Evolutionary conservation across 192 early-diverging fungal genomes (phyloP), one percentile per base, ranked within the genome.

Genomic region (Coemansia javaensis): DNA sequence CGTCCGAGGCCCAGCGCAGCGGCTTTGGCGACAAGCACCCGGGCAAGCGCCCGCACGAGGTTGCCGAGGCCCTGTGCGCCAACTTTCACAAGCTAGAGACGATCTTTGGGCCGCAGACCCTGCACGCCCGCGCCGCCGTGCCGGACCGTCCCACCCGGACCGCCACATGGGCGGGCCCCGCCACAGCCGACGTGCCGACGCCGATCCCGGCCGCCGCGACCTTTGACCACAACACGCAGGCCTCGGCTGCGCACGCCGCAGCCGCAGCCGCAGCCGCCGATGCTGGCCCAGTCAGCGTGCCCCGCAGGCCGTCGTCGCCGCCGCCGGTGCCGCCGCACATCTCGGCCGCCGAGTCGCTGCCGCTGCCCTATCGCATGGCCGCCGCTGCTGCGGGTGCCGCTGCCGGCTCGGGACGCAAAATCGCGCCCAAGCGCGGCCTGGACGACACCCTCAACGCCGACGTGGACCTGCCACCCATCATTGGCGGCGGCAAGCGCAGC

Each of bases 391-490:
- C n/a, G n/a, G n/a, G n/a, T n/a, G n/a, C n/a, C n/a, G n/a, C n/a
- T n/a, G n/a, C n/a, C 8, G 24, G 15, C 6, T 41, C 42, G 16
- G 32, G 47, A 2, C 63, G 70, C 53, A 73, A 66, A 25, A 61
- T 73, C 7, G 70, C 70, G 14, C 70, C 70, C 15, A 73, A 73
- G 50, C 70, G 70, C 27, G 70, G 57, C 5, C 22, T 15, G n/a
- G 54, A 44, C 2, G 53, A 25, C n/a, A 21, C 16, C 37, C 53
- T 54, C 10, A 32, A 21, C 13, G 40, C 24, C 13, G 48, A 50
- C 22, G 30, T 22, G 5, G 66, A 68, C 6, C 38, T 21, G 2
- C 63, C 70, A 9, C n/a, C 35, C n/a, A 66, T 58, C 58, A 56
- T 73, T 44, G 40, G 45, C 20, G 23, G 34, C 10, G 57, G 50